phyloP scores from a whole-genome alignment of 2,329 filamentous ascomycete species.

The Claviceps quebecensis region DNA sequence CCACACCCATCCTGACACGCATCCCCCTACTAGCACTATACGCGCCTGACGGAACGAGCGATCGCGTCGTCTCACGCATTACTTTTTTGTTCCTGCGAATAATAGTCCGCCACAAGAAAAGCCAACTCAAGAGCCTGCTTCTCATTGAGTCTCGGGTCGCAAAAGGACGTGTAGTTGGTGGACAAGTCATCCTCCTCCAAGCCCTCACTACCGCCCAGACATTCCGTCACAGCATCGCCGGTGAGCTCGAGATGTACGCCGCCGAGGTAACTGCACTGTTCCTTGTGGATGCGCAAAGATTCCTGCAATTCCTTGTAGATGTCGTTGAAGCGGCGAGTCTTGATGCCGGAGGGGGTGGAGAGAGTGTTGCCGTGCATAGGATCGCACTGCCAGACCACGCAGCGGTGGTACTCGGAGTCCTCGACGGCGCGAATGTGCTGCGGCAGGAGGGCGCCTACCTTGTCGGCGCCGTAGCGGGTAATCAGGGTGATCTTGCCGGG shows the following conservation, averaged over 20 bases:
- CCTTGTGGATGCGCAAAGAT: constrained; percentile 71
- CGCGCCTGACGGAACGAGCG: no score
- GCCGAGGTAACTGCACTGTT: constrained; percentile 73
- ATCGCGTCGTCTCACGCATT: background rate
- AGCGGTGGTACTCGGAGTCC: constrained; percentile 49
- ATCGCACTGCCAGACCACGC: constrained; percentile 93
- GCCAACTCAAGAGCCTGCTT: constrained; percentile 94
- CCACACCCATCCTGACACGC: background rate
- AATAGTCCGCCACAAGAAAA: constrained; percentile 82
- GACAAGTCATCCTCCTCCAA: constrained; percentile 78
- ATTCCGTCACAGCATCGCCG: constrained; percentile 92
- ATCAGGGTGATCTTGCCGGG: constrained; percentile 92
- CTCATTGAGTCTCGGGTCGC: constrained; percentile 89
- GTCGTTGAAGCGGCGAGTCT: constrained; percentile 81
- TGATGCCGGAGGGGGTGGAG: constrained; percentile 62
- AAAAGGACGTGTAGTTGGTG: constrained; percentile 89
- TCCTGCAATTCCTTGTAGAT: constrained; percentile 79
- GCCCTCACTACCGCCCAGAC: constrained; percentile 76
- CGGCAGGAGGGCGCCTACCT: constrained; percentile 63
- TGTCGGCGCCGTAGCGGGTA: constrained; percentile 76
- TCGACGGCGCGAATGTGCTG: constrained; percentile 82
- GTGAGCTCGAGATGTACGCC: constrained; percentile 93
- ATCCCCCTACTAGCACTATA: background rate
- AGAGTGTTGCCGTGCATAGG: constrained; percentile 87
- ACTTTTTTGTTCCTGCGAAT: constrained; percentile 24